Conservation (phyloP, 2,329 filamentous ascomycete genomes). For the Colletotrichum sublineola region DNA sequence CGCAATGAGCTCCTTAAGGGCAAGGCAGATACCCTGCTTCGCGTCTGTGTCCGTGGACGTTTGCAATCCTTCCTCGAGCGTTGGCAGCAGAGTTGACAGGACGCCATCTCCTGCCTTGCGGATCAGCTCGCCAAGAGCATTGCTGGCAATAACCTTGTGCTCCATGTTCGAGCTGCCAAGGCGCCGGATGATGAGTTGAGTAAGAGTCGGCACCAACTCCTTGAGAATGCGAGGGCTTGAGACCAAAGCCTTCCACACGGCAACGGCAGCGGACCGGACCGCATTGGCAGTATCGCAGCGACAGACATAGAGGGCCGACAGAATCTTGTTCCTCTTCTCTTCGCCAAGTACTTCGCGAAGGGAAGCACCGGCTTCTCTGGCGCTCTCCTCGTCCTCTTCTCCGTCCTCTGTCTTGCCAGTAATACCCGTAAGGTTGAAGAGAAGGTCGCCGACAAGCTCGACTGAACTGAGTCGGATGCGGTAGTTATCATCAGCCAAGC, state of each 20-base stretch:
- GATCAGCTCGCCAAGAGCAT: constrained; percentile 95
- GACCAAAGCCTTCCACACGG: constrained; percentile 97
- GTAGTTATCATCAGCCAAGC: constrained; percentile 96
- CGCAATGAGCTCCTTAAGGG: constrained; percentile 90
- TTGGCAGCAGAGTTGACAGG: constrained; percentile 87
- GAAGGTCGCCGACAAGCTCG: constrained; percentile 93
- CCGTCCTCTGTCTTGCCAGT: constrained; percentile 82
- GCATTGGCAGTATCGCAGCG: constrained; percentile 95
- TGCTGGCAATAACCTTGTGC: constrained; percentile 98
- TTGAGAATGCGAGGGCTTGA: constrained; percentile 92
- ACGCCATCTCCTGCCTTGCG: constrained; percentile 96
- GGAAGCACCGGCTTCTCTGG: constrained; percentile 90
- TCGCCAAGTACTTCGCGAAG: constrained; percentile 93
- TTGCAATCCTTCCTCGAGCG: constrained; percentile 90
- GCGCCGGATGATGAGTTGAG: constrained; percentile 92
- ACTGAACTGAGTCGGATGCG: constrained; percentile 98
- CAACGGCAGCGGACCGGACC: constrained; percentile 89
- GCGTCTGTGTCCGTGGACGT: constrained; percentile 91
- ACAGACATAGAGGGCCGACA: constrained; percentile 98
- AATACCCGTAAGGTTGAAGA: constrained; percentile 98
- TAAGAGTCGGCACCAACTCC: constrained; percentile 94
- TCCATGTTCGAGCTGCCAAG: constrained; percentile 97
- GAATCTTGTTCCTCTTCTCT: constrained; percentile 95
- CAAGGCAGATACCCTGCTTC: constrained; percentile 97
- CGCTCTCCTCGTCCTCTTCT: constrained; percentile 81